These are phyloP conservation scores for Santalum album DNA, from an alignment of 164 flowering plant genomes.

Conservation along the genomic window DNA sequence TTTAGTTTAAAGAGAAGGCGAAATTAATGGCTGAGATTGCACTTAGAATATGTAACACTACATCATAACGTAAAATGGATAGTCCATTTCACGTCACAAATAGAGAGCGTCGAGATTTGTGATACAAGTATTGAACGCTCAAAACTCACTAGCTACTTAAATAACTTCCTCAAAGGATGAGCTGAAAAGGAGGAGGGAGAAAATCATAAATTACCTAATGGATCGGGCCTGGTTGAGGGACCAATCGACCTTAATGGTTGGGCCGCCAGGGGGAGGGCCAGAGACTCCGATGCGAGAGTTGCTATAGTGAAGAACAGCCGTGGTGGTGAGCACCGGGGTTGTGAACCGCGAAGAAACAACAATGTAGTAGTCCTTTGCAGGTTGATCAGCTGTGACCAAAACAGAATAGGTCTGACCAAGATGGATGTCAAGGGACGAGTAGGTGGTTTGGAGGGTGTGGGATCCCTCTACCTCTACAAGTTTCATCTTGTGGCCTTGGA, in stretches of 20 bases:
- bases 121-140: too few relatives aligned
- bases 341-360: conserved; percentile 87
- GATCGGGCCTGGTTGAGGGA: conserved; percentile 81
- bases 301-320: conserved; percentile 78
- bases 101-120: too few relatives aligned
- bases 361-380: conserved; percentile 65
- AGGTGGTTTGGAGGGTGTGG: conserved; percentile 76
- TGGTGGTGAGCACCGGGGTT: conserved; percentile 56
- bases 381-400: conserved; percentile 82
- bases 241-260: conserved; percentile 63
- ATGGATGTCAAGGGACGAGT: conserved; percentile 79
- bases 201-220: conserved; percentile 39
- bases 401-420: conserved; percentile 89
- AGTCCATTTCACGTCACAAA: too few relatives aligned
- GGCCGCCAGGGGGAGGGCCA: conserved; percentile 75
- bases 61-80: too few relatives aligned
- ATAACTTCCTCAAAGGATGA: too few relatives aligned
- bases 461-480: conserved; percentile 94
- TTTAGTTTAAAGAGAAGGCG: too few relatives aligned
- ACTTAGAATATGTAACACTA: too few relatives aligned
- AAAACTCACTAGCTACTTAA: too few relatives aligned
- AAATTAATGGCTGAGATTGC: too few relatives aligned
- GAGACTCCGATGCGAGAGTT: conserved; percentile 54
- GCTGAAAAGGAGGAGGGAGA: neutral
- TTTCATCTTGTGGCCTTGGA: conserved; percentile 78